Percentiles rank a stretch among this genome's conserved stretches.
phyloP scores from a whole-genome alignment of 2,329 filamentous ascomycete species.

The Scedosporium aurantiacum region DNA sequence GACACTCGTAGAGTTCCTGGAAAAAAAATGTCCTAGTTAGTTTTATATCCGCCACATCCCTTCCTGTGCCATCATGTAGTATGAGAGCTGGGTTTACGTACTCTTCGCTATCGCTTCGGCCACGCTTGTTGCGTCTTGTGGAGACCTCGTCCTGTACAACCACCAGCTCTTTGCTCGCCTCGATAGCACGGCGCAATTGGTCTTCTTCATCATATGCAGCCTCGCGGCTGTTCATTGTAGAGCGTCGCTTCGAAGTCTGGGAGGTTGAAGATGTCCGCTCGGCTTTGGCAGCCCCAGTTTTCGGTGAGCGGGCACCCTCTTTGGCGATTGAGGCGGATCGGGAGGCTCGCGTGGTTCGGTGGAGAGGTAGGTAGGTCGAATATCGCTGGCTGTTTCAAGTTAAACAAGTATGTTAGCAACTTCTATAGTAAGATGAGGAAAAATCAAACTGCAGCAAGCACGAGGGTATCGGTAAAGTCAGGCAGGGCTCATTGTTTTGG shows the following conservation, averaged over 20 bases:
- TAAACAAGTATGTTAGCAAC: not conserved
- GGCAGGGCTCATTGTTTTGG: not conserved
- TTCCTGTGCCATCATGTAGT: conserved; percentile 13
- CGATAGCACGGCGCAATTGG: conserved; percentile 76
- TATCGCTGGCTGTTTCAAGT: conserved; percentile 45
- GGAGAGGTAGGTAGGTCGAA: conserved; percentile 53
- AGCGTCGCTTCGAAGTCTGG: conserved; percentile 68
- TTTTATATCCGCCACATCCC: not conserved
- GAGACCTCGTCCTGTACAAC: conserved; percentile 40
- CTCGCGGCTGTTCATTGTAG: conserved; percentile 94
- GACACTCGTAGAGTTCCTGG: conserved; percentile 25
- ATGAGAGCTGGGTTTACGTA: conserved; percentile 37
- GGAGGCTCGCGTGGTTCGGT: conserved; percentile 44
- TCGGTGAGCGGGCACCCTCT: conserved; percentile 44
- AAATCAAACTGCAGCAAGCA: not conserved
- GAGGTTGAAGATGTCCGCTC: conserved; percentile 38
- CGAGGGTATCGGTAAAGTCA: not conserved
- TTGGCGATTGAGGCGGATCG: conserved; percentile 56
- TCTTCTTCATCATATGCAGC: conserved; percentile 95
- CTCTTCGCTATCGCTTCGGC: conserved; percentile 89
- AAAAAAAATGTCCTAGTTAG: not conserved
- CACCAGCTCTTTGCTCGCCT: conserved; percentile 83
- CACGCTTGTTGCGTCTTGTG: conserved; percentile 59
- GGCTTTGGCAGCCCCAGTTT: conserved; percentile 43
- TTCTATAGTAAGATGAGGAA: not conserved